Evolutionary conservation across 2,329 filamentous ascomycete genomes (phyloP), one percentile per base, ranked within the genome.

Genomic region (Macroventuria anomochaeta): DNA sequence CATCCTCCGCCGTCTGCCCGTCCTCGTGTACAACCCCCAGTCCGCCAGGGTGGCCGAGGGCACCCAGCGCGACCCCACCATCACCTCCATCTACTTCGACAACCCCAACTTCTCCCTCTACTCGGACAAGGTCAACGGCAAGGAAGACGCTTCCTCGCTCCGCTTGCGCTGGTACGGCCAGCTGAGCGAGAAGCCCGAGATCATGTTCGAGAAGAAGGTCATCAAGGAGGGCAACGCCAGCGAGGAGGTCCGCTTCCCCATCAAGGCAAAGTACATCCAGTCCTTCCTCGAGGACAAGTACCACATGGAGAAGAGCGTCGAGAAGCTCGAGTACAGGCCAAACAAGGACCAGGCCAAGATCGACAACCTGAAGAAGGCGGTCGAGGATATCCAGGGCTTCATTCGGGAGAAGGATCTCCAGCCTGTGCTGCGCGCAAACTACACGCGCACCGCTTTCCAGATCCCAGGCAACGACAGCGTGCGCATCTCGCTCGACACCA

Each of bases 71-170:
- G 93, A 97, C 68, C 95, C 95, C 5, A 90, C 90, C 43, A 90
- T 97, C 62, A 97, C 93, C 13, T 97, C 93, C 21, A 85, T 99
- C 32, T 99, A 99, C 77, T 96, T 97, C 69, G 95, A 99, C 75
- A 96, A 88, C 71, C 81, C 85, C 33, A 87, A 88, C 61, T 97
- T 99, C 74, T 84, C 89, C 12, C 82, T 97, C 8, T 99, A 97
- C 76, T 85, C 85, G 12, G 85, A 88, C 66, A 97, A 97, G 77
- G 87, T 97, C 18, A 87, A 89, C 55, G 85, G 88, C 58, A 81
- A 87, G 55, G 81, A 85, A 1, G 87, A 92, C 67, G 90, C 91
- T 6, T 86, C 89, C 2, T 97, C 93, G 20, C 76, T 99, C 42
- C 87, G 95, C 7, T 80, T 97, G 55, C 84, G 95, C 33, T 99